Conservation (phyloP, 129 eudicot genomes). For the Solidago caesia region DNA sequence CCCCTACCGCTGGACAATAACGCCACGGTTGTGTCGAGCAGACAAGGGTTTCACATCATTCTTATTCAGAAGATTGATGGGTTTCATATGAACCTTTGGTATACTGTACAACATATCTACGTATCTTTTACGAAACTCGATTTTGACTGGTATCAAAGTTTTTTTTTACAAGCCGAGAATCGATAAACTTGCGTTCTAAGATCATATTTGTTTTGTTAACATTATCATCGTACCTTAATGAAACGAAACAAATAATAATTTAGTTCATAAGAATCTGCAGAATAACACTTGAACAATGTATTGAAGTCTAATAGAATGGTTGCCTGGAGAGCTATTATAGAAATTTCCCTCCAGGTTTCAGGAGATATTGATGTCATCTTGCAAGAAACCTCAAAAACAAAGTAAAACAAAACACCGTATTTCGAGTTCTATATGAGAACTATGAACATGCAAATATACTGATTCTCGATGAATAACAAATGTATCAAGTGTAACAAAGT, state of each 20-base stretch:
- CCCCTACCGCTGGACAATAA: slow-evolving; percentile 30
- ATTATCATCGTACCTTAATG: too few species aligned
- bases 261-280: too few species aligned
- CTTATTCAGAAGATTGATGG: slow-evolving; percentile 43
- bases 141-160: too few species aligned
- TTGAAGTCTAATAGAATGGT: neutral
- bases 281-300: too few species aligned
- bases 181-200: too few species aligned
- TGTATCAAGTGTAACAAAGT: slow-evolving; percentile 11
- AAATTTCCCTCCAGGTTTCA: neutral
- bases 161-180: too few species aligned
- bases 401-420: neutral
- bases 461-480: slow-evolving; percentile 32
- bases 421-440: slow-evolving; percentile 3
- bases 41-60: slow-evolving; percentile 27
- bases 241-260: too few species aligned
- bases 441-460: slow-evolving; percentile 6
- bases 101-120: too few species aligned
- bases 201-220: too few species aligned
- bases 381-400: slow-evolving; percentile 9
- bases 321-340: neutral
- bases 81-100: neutral
- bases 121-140: too few species aligned
- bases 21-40: slow-evolving; percentile 29
- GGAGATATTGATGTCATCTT: neutral